These are phyloP conservation scores for Dryas octopetala DNA, from an alignment of 306 rosid species.

Conservation along the genomic window DNA sequence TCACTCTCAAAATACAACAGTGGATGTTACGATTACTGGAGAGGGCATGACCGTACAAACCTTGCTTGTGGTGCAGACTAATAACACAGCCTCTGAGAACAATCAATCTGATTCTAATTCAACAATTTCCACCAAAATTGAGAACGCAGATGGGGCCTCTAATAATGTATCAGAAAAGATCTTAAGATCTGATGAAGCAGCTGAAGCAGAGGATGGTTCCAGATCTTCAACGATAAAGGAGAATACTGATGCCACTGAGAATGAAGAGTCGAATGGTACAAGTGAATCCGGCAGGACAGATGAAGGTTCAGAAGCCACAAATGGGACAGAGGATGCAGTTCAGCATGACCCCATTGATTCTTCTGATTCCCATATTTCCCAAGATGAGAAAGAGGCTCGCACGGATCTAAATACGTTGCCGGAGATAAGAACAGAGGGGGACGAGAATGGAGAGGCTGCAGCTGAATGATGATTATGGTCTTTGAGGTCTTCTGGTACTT, in stretches of 20 bases:
- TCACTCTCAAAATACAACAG: slow-evolving; percentile 25
- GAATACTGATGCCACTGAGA: slow-evolving; percentile 34
- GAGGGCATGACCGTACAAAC: slow-evolving; percentile 29
- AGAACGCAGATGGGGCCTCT: slow-evolving; percentile 33
- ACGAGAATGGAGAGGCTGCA: slow-evolving; percentile 54
- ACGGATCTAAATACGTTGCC: slow-evolving; percentile 74
- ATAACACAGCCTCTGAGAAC: slow-evolving; percentile 31
- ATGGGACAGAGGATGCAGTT: slow-evolving; percentile 33
- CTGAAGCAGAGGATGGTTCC: slow-evolving; percentile 33
- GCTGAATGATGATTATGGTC: slow-evolving; percentile 47
- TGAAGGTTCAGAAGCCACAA: slow-evolving; percentile 37
- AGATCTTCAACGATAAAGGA: slow-evolving; percentile 30
- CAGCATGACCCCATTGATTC: slow-evolving; percentile 69
- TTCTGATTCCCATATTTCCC: slow-evolving; percentile 47
- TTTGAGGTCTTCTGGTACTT: slow-evolving; percentile 24
- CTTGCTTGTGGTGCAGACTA: slow-evolving; percentile 32
- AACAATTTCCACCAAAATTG: slow-evolving; percentile 29
- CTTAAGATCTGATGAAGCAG: slow-evolving; percentile 26
- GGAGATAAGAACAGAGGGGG: slow-evolving; percentile 50
- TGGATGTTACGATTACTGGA: slow-evolving; percentile 27
- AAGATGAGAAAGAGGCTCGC: slow-evolving; percentile 45
- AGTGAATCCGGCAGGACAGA: slow-evolving; percentile 31
- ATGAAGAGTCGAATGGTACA: slow-evolving; percentile 39
- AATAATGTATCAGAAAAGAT: slow-evolving; percentile 32
- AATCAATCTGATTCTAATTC: slow-evolving; percentile 34